Conservation (phyloP, 192 early-diverging fungal genomes). For the Coemansia sp. region DNA sequence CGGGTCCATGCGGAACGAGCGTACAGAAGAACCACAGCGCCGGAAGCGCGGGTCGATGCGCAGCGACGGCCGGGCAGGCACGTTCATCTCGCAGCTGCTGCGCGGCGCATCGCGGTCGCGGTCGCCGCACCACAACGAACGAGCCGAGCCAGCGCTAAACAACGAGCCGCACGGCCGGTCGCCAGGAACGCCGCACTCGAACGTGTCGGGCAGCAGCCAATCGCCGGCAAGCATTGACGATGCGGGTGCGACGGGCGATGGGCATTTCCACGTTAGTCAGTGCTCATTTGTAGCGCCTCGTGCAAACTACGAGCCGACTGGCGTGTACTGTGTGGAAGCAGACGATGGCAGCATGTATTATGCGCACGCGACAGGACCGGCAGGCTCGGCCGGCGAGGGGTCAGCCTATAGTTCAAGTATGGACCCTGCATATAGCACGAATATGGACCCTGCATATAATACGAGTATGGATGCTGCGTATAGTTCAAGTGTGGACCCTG, state of each 20-base stretch:
- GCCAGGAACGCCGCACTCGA: constrained; percentile 20
- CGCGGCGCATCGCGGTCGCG: constrained; percentile 22
- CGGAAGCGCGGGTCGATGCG: constrained; percentile 22
- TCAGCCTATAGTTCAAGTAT: too few species aligned
- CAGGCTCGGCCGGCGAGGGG: too few species aligned
- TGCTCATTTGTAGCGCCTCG: constrained; percentile 6
- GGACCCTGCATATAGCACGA: too few species aligned
- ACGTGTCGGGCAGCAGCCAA: background rate
- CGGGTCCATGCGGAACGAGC: constrained; percentile 21
- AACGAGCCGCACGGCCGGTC: constrained; percentile 5
- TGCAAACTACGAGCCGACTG: background rate
- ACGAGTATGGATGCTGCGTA: too few species aligned
- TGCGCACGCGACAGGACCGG: background rate
- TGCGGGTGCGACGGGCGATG: background rate
- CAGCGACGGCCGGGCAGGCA: constrained; percentile 10
- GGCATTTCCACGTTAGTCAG: constrained; percentile 17
- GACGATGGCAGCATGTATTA: constrained; percentile 7
- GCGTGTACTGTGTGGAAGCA: constrained; percentile 2
- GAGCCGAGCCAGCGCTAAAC: too few species aligned
- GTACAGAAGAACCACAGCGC: constrained; percentile 9
- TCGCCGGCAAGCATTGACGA: constrained; percentile 9
- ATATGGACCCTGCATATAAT: too few species aligned
- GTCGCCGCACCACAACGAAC: constrained; percentile 7
- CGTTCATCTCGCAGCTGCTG: constrained; percentile 45
- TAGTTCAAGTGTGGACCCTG: too few species aligned